Conservation (phyloP, 192 early-diverging fungal species). For the Anaeromyces robustus region DNA sequence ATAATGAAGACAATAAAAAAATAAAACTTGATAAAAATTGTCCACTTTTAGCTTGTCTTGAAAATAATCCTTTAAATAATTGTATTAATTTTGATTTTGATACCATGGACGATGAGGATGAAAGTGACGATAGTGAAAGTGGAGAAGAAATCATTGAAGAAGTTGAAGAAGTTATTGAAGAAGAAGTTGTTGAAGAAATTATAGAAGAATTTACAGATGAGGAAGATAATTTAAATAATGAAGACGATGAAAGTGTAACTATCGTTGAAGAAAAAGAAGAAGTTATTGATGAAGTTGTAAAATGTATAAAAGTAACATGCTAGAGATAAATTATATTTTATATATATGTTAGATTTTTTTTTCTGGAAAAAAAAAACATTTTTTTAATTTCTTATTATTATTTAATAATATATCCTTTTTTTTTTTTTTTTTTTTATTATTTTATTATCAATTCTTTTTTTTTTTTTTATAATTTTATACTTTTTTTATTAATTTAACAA, state of each 20-base stretch:
- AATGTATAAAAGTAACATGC: background rate
- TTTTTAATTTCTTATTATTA: too few relatives aligned
- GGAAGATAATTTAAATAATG: background rate
- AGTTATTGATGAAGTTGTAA: background rate
- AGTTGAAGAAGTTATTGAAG: background rate
- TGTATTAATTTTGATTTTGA: background rate
- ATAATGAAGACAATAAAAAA: background rate
- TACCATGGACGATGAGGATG: background rate
- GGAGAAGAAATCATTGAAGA: background rate
- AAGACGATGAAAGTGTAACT: background rate
- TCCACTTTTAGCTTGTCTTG: background rate
- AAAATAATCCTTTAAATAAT: background rate
- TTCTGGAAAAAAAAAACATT: too few relatives aligned
- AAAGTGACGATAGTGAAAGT: background rate
- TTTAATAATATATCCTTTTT: too few relatives aligned
- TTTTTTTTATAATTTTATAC: too few relatives aligned
- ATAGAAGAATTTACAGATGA: background rate
- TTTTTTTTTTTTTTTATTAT: too few relatives aligned
- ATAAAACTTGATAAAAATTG: background rate
- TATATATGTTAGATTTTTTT: too few relatives aligned
- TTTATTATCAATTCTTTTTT: too few relatives aligned
- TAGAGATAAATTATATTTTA: too few relatives aligned
- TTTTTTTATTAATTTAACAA: too few relatives aligned
- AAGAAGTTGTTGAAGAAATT: background rate
- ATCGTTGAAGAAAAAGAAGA: background rate